Evolutionary conservation across 2,329 filamentous ascomycete species (phyloP), one percentile per base, ranked within the genome.

Genomic region (Raffaelea arxii): DNA sequence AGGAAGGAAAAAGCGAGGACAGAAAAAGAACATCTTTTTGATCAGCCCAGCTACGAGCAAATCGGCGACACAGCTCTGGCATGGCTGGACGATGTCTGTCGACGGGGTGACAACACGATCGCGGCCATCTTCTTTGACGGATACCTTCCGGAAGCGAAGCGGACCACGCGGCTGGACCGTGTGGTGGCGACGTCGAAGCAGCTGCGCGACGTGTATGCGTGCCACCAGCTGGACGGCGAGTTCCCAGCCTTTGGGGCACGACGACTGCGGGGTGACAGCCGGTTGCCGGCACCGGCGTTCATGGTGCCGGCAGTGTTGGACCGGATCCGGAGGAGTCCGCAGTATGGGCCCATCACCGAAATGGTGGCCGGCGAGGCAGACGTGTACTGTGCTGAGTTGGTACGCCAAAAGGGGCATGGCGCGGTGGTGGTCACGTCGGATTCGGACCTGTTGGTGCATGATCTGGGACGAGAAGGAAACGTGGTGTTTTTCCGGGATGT

Each of bases 311-410:
- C 84, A 3, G 71, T 91, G 6, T 75, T 90, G 41, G 87, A 95
- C 51, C 75, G 78, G 6, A 64, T 96, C 21, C 61, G 62, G n/a
- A 49, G 54, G 0, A 75, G 64, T 5, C 18, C 58, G 2, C 59
- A 57, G 4, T 78, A 75, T 51, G 60, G 52, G 4, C 56, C 51
- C 49, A 58, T 71, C 39, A 69, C 67, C 9, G 65, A 70, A 22
- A 70, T 92, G 12, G 82, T 94, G 0, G 80, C 87, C 0, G 89
- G 86, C 1, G 91, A 97, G 64, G 91, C 91, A 1, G 91, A 97
- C 59, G 65, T 72, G 22, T 92, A 79, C 64, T 95, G 89, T 60
- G 88, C 87, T 3, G 65, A 72, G 14, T 71, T 80, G 45, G 72
- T 86, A 6, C 70, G 69, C n/a, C 51, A 66, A 3, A 58, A 69